Percentiles rank a stretch among this genome's conserved stretches.
phyloP scores from a whole-genome alignment of 495 filamentous ascomycete genomes.

The Aspergillus coremiiformis region DNA sequence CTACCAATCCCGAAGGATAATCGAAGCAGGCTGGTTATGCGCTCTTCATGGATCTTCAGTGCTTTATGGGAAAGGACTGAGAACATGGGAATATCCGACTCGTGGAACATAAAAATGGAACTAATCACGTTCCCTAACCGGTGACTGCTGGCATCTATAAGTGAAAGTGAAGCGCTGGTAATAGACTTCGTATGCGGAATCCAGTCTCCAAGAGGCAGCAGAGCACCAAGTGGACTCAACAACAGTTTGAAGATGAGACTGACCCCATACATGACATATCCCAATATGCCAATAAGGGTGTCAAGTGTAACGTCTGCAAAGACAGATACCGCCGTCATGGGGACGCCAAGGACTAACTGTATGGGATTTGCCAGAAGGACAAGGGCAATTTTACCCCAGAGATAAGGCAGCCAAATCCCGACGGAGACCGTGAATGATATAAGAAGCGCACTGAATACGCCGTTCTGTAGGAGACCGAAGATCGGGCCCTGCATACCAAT shows the following conservation, averaged over 20 bases:
- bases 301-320: slow-evolving; percentile 66
- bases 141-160: slow-evolving; percentile 40
- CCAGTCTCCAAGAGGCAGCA: slow-evolving; percentile 37
- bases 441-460: slow-evolving; percentile 83
- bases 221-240: slow-evolving; percentile 35
- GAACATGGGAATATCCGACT: slow-evolving; percentile 54
- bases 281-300: slow-evolving; percentile 48
- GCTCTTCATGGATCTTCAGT: slow-evolving; percentile 42
- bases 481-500: slow-evolving; percentile 94
- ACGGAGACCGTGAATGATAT: slow-evolving; percentile 77
- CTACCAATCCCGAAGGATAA: slow-evolving; percentile 18
- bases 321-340: slow-evolving; percentile 60
- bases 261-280: slow-evolving; percentile 48
- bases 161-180: slow-evolving; percentile 39
- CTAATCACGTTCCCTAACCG: slow-evolving; percentile 38
- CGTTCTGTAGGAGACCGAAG: slow-evolving; percentile 84
- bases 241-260: slow-evolving; percentile 38
- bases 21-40: slow-evolving; percentile 21
- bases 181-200: slow-evolving; percentile 32
- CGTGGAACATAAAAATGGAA: slow-evolving; percentile 39
- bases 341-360: slow-evolving; percentile 56
- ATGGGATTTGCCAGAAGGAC: slow-evolving; percentile 73
- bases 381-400: slow-evolving; percentile 76
- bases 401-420: slow-evolving; percentile 86
- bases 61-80: slow-evolving; percentile 56